Evolutionary conservation across 2,329 filamentous ascomycete species (phyloP).

Genomic region (Colletotrichum tropicale): DNA sequence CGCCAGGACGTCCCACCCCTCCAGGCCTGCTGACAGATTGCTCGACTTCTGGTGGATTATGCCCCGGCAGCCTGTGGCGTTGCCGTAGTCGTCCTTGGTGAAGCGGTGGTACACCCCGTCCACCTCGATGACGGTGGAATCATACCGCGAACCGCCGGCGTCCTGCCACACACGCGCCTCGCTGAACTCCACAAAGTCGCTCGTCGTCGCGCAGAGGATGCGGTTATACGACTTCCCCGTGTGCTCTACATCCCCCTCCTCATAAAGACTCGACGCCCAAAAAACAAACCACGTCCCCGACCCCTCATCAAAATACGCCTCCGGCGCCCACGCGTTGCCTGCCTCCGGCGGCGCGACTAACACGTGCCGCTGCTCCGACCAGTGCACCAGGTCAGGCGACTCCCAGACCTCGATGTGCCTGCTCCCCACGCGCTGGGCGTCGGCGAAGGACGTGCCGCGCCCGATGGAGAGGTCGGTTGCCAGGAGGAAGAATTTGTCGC

Average conservation of each 20-base stretch:
- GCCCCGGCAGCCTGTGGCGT: background rate
- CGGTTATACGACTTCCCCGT: background rate
- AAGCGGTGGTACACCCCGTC: background rate
- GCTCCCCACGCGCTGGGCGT: background rate
- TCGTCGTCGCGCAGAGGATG: background rate
- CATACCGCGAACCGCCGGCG: background rate
- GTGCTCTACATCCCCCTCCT: background rate
- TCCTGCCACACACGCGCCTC: background rate
- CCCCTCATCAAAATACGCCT: background rate
- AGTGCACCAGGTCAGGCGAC: background rate
- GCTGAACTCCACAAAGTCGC: background rate
- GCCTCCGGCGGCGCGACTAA: background rate
- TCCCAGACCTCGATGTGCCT: background rate
- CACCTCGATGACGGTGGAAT: background rate
- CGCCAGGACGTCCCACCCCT: background rate
- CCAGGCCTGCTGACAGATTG: background rate
- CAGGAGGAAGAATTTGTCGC: background rate
- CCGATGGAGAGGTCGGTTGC: background rate
- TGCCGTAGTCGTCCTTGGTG: background rate
- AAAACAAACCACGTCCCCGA: accelerated
- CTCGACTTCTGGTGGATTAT: background rate
- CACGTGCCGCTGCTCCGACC: background rate
- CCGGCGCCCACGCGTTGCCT: background rate
- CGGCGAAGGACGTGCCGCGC: background rate
- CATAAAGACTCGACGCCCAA: background rate